Conservation (phyloP, 2,329 filamentous ascomycete genomes). For the Daldinia sp. region DNA sequence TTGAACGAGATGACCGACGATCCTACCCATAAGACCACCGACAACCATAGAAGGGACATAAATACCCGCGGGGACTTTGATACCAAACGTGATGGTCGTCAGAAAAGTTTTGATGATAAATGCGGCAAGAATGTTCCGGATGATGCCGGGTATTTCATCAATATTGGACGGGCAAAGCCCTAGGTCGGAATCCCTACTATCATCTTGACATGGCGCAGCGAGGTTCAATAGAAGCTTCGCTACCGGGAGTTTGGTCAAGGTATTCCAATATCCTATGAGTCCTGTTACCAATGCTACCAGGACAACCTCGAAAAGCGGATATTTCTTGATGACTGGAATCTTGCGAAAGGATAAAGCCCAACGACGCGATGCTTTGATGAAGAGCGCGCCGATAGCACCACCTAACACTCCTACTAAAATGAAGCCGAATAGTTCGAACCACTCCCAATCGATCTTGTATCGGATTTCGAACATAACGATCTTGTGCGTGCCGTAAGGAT, state of each 20-base stretch:
- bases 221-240: constrained; percentile 91
- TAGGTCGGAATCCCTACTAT: constrained; percentile 68
- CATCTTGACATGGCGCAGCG: constrained; percentile 83
- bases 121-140: constrained; percentile 75
- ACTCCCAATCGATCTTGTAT: constrained; percentile 90
- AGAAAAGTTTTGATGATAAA: constrained; percentile 90
- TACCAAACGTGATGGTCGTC: constrained; percentile 91
- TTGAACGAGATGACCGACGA: constrained; percentile 86
- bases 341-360: constrained; percentile 92
- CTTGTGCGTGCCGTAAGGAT: constrained; percentile 95
- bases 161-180: constrained; percentile 78
- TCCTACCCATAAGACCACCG: constrained; percentile 87
- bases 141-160: constrained; percentile 80
- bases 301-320: constrained; percentile 86
- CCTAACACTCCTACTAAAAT: constrained; percentile 86
- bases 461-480: constrained; percentile 96
- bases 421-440: constrained; percentile 88
- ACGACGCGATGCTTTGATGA: constrained; percentile 92
- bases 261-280: constrained; percentile 90
- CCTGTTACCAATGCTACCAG: constrained; percentile 88
- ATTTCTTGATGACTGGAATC: constrained; percentile 79
- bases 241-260: constrained; percentile 86
- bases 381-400: constrained; percentile 84
- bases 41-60: constrained; percentile 99
- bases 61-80: constrained; percentile 96